A percentile compares a stretch with the other conserved stretches of the same genome.
phyloP scores from a whole-genome alignment of 139 green algal species.

The Limnomonas spitsbergensis region DNA sequence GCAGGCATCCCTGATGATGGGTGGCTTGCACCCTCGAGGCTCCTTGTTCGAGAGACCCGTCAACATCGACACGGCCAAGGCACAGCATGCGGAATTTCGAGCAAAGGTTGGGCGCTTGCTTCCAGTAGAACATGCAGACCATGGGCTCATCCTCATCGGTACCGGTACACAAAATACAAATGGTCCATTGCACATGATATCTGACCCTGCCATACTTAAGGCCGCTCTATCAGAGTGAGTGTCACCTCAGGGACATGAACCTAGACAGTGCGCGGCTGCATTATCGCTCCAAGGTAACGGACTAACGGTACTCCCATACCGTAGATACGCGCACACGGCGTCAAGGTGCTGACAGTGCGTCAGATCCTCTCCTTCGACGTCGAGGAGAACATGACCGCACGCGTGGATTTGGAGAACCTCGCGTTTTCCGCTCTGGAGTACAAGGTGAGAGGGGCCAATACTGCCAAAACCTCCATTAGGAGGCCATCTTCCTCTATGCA shows the following conservation, averaged over 20 bases:
- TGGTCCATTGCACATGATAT: no score
- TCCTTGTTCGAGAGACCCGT: constrained; percentile 90
- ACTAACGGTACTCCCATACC: not conserved
- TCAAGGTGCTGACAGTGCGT: constrained; percentile 84
- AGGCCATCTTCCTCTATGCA: no score
- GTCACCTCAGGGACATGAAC: no score
- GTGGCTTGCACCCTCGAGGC: constrained; percentile 84
- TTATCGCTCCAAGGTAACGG: no score
- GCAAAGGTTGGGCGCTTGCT: constrained; percentile 22
- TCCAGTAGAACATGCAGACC: not conserved
- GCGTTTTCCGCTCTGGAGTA: constrained; percentile 71
- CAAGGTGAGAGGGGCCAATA: no score
- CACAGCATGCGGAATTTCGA: constrained; percentile 80
- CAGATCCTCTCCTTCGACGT: constrained; percentile 78
- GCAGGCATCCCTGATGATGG: constrained; percentile 87
- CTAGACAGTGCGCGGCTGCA: no score
- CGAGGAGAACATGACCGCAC: constrained; percentile 72
- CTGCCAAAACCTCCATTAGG: no score
- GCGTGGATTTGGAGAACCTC: constrained; percentile 87
- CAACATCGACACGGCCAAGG: constrained; percentile 83
- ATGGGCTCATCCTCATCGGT: no score
- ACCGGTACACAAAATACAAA: no score
- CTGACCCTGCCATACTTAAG: no score
- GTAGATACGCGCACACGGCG: constrained; percentile 68
- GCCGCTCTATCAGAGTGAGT: no score